Conservation (phyloP, 495 filamentous ascomycete genomes). For the Hypoxylon fragiforme region DNA sequence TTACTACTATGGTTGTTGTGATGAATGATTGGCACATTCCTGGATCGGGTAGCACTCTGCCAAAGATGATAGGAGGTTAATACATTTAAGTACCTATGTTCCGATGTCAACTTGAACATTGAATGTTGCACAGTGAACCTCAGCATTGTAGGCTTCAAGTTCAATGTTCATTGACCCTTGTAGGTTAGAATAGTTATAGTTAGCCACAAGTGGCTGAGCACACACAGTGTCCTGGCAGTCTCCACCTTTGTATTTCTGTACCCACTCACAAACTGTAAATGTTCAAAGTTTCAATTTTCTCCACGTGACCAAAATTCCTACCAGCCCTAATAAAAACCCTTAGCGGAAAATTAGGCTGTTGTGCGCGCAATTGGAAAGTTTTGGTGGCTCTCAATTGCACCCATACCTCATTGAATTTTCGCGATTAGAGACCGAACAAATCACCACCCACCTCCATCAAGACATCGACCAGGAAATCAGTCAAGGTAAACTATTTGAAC, state of each 20-base stretch:
- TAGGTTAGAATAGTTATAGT: too few species aligned
- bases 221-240: too few species aligned
- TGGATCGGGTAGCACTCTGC: too few species aligned
- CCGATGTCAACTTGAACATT: too few species aligned
- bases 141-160: too few species aligned
- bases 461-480: conserved; percentile 46
- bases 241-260: not conserved
- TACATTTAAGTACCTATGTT: too few species aligned
- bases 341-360: conserved; percentile 27
- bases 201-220: not conserved
- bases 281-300: not conserved
- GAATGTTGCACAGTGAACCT: too few species aligned
- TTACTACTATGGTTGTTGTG: too few species aligned
- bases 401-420: conserved; percentile 42
- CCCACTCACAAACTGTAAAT: not conserved
- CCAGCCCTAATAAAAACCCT: conserved; percentile 35
- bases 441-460: conserved; percentile 46
- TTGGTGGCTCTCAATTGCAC: conserved; percentile 12
- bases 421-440: conserved; percentile 39
- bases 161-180: too few species aligned
- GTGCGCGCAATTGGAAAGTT: conserved; percentile 33
- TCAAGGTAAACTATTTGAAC: conserved; percentile 49
- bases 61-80: too few species aligned
- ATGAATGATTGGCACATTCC: too few species aligned
- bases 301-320: conserved; percentile 17